Conservation (phyloP, 2,329 filamentous ascomycete species). For the Fusarium burgessii region DNA sequence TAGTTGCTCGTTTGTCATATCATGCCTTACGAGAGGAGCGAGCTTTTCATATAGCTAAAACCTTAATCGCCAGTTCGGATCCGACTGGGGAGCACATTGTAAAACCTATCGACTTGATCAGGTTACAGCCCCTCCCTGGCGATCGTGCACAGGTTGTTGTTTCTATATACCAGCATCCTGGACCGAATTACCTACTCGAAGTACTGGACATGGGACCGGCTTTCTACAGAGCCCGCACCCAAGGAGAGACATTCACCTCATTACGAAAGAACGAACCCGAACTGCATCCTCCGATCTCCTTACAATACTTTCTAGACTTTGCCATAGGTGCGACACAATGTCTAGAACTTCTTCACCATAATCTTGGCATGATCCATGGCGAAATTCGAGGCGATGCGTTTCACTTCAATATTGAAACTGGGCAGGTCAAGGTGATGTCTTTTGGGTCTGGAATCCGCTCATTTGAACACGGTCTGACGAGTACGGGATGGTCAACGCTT, state of each 20-base stretch:
- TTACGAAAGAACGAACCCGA: conserved; percentile 59
- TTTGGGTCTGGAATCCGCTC: conserved; percentile 88
- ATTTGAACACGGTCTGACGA: conserved; percentile 89
- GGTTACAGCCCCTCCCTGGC: conserved; percentile 74
- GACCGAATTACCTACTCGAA: conserved; percentile 76
- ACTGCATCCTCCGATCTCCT: conserved; percentile 71
- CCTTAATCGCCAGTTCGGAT: conserved; percentile 77
- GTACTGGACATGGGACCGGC: conserved; percentile 83
- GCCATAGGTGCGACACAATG: conserved; percentile 89
- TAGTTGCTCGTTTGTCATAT: conserved; percentile 85
- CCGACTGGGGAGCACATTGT: conserved; percentile 81
- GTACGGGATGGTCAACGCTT: conserved; percentile 85
- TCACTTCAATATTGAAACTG: conserved; percentile 80
- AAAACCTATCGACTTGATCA: conserved; percentile 82
- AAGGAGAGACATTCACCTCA: conserved; percentile 63
- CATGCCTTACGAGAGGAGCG: conserved; percentile 87
- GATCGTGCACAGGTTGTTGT: conserved; percentile 80
- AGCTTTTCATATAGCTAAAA: conserved; percentile 85
- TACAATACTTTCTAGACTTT: conserved; percentile 87
- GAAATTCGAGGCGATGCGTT: conserved; percentile 93
- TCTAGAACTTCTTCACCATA: conserved; percentile 90
- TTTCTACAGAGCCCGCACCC: conserved; percentile 69
- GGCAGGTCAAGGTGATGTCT: conserved; percentile 81
- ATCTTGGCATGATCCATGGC: conserved; percentile 86
- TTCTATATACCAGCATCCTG: conserved; percentile 83